Evolutionary conservation across 176 grass and related monocot genomes (phyloP).

Genomic region (Carex littledalei): DNA sequence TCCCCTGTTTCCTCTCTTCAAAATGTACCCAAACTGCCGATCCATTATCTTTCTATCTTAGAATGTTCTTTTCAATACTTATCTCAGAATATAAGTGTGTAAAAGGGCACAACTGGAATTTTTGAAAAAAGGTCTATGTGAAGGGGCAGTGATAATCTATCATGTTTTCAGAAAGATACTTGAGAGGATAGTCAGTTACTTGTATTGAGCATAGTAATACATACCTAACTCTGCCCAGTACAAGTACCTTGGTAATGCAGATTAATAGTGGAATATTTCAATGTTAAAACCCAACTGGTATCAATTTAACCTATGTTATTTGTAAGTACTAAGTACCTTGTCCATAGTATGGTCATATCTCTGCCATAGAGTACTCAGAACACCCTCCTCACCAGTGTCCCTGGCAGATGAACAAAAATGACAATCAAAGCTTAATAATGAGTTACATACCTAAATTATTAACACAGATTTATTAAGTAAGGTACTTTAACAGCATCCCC

Average conservation of each 20-base stretch:
- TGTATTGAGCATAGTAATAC: not conserved
- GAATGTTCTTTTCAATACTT: not conserved
- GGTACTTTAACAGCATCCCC: not conserved
- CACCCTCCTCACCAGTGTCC: conserved; percentile 51
- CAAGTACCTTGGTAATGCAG: not conserved
- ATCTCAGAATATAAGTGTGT: not conserved
- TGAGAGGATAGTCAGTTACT: not conserved
- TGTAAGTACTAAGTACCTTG: conserved; percentile 61
- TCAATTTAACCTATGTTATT: not conserved
- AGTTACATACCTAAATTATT: not conserved
- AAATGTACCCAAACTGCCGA: not conserved
- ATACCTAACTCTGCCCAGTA: not conserved
- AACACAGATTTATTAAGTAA: not conserved
- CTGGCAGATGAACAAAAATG: conserved; percentile 32
- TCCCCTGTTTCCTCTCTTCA: not conserved
- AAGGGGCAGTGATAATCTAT: not conserved
- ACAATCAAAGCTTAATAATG: conserved; percentile 1
- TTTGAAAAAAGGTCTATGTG: not conserved
- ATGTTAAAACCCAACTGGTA: not conserved
- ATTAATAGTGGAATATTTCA: not conserved
- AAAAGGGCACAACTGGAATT: not conserved
- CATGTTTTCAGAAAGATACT: not conserved
- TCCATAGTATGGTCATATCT: conserved; percentile 59
- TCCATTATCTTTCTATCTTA: not conserved
- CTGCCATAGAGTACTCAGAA: conserved; percentile 72